Conservation (phyloP, 2,329 filamentous ascomycete genomes). For the Paecilomyces sp. region DNA sequence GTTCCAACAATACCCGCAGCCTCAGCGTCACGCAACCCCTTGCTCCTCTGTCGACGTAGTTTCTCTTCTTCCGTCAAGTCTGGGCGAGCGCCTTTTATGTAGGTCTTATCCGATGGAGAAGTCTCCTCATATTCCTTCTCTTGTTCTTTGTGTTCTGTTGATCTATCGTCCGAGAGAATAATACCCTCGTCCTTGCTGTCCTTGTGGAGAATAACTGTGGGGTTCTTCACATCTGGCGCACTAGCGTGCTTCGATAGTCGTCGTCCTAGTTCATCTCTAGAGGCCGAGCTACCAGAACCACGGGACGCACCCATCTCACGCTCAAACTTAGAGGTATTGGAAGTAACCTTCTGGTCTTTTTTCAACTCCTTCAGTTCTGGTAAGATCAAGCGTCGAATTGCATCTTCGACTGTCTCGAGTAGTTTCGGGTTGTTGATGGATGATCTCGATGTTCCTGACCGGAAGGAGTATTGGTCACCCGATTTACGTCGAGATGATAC, state of each 20-base stretch:
- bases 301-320: constrained; percentile 57
- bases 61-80: constrained; percentile 46
- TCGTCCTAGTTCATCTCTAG: constrained; percentile 48
- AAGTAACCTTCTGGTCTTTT: constrained; percentile 74
- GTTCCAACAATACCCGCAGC: constrained; percentile 49
- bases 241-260: constrained; percentile 56
- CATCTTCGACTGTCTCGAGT: constrained; percentile 86
- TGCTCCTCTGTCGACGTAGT: constrained; percentile 48
- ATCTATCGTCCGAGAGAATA: constrained; percentile 47
- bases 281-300: constrained; percentile 48
- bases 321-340: constrained; percentile 63
- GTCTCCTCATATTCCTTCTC: constrained; percentile 45
- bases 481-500: constrained; percentile 48
- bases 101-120: constrained; percentile 34
- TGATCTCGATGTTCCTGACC: constrained; percentile 53
- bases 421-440: constrained; percentile 90
- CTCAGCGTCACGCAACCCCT: constrained; percentile 48
- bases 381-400: constrained; percentile 79
- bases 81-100: constrained; percentile 40
- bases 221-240: constrained; percentile 54
- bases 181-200: constrained; percentile 53
- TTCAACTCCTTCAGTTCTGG: constrained; percentile 89
- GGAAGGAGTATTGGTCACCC: constrained; percentile 52
- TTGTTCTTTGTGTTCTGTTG: constrained; percentile 45
- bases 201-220: constrained; percentile 54